A percentile compares a stretch with the other conserved stretches of the same genome.
These are phyloP conservation scores for Calonectria pauciramosa DNA, from an alignment of 2,329 filamentous ascomycete genomes.

Conservation along the genomic window DNA sequence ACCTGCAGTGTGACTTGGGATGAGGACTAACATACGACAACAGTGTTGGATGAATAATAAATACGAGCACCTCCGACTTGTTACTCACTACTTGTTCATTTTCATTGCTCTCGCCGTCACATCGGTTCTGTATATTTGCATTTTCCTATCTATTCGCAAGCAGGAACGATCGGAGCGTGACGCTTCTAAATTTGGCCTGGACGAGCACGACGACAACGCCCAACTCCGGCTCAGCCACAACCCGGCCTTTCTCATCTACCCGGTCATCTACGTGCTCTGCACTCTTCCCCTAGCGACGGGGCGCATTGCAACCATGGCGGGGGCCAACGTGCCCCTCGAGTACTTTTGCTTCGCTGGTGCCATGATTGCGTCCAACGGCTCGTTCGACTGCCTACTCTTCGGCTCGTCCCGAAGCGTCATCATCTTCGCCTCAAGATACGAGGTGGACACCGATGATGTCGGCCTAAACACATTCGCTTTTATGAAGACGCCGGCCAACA, in stretches of 20 bases:
- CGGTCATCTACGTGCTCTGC: conserved; percentile 77
- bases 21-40: conserved; percentile 22
- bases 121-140: conserved; percentile 54
- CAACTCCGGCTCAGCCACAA: conserved; percentile 51
- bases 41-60: conserved; percentile 74
- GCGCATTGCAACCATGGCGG: conserved; percentile 74
- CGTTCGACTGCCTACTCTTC: conserved; percentile 68
- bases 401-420: conserved; percentile 66
- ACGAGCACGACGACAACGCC: conserved; percentile 26
- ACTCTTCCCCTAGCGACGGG: conserved; percentile 76
- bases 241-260: conserved; percentile 75
- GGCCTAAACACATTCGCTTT: conserved; percentile 67
- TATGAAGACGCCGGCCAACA: conserved; percentile 56
- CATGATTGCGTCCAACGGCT: conserved; percentile 70
- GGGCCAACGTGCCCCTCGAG: conserved; percentile 61
- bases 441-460: conserved; percentile 58
- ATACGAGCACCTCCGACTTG: conserved; percentile 68
- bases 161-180: conserved; percentile 33
- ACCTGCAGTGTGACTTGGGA: not conserved
- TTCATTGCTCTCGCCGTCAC: conserved; percentile 59
- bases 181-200: not conserved
- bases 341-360: conserved; percentile 73
- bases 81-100: conserved; percentile 76
- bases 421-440: conserved; percentile 58
- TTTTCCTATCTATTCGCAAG: conserved; percentile 56